Evolutionary conservation across 257 asterid species (phyloP), one percentile per base, ranked within the genome.

Genomic region (Solanum peruvianum): DNA sequence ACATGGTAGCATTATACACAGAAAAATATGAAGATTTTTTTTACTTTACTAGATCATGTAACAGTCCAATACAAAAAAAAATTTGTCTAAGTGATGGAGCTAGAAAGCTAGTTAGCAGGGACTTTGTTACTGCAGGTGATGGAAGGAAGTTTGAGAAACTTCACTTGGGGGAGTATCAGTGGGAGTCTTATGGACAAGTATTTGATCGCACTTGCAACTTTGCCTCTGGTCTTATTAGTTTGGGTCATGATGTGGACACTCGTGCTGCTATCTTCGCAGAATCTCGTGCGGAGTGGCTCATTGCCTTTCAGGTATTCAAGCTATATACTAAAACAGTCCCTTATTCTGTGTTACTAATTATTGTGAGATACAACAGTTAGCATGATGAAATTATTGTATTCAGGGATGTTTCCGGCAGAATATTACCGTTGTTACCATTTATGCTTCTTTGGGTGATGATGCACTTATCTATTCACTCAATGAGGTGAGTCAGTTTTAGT

Each of bases 331-430:
- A 41, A 84, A 35, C 80, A 35, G 31, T 33, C 44, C 72, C 87
- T 27, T 72, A 47, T 85, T 56, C 35, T 23, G 64, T 75, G 83
- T 47, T 85, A 80, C 67, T 29, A 67, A 75, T 84, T 86, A 39
- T 85, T 52, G 88, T 64, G 86, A 82, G 86, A 42, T 58, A 10
- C 33, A 71, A 87, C 39, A 81, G 37, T 90, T 58, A 87, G 39
- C 21, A 27, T 72, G 23, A 72, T 71, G 60, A 47, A 64, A 69
- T 83, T 89, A 85, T 86, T 45, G 86, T 66, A 89, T 82, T 70
- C 96, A 95, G 98, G 99, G 95, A 81, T 95, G 95, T 92, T 94
- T 95, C 92, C 92, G 98, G 87, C 98, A 95, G 91, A 96, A 93
- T 86, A 87, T 95, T 88, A 96, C 97, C 52, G 94, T 96, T 42